phyloP scores from a whole-genome alignment of 2,329 filamentous ascomycete species.

The Fusarium sp. region DNA sequence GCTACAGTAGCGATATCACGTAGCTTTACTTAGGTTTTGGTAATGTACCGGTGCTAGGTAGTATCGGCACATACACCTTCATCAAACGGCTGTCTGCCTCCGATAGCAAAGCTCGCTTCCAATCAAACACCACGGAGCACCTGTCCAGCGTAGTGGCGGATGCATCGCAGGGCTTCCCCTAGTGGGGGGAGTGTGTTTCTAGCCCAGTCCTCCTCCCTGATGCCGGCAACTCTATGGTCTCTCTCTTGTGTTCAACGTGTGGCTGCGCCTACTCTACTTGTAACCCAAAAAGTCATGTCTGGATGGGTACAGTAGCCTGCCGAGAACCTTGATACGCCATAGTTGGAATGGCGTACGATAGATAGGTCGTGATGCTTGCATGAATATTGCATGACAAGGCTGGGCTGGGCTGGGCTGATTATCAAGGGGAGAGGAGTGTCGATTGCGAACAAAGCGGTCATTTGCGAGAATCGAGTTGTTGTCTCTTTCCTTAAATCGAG shows the following conservation, averaged over 20 bases:
- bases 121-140: slow-evolving; percentile 22
- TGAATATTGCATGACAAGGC: neutral
- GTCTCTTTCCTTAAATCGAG: slow-evolving; percentile 20
- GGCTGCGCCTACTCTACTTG: too few relatives aligned
- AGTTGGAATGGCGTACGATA: slow-evolving; percentile 12
- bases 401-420: too few relatives aligned
- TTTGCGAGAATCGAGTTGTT: slow-evolving; percentile 22
- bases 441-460: slow-evolving; percentile 10
- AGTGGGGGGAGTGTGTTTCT: slow-evolving; percentile 17
- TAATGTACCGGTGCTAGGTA: neutral
- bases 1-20: neutral
- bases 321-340: slow-evolving; percentile 12
- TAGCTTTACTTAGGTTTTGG: neutral
- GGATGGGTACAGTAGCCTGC: slow-evolving; percentile 8
- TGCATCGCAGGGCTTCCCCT: slow-evolving; percentile 33
- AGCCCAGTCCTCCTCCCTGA: neutral
- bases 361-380: neutral
- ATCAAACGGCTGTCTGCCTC: slow-evolving; percentile 27
- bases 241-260: too few relatives aligned
- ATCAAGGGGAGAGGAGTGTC: neutral
- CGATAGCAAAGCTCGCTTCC: neutral
- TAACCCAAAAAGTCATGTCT: too few relatives aligned
- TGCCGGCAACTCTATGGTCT: slow-evolving; percentile 7
- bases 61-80: slow-evolving; percentile 28
- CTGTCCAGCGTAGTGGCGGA: slow-evolving; percentile 13